Evolutionary conservation across 148 eudicot genomes (phyloP).

Genomic region (Diospyros kaki): DNA sequence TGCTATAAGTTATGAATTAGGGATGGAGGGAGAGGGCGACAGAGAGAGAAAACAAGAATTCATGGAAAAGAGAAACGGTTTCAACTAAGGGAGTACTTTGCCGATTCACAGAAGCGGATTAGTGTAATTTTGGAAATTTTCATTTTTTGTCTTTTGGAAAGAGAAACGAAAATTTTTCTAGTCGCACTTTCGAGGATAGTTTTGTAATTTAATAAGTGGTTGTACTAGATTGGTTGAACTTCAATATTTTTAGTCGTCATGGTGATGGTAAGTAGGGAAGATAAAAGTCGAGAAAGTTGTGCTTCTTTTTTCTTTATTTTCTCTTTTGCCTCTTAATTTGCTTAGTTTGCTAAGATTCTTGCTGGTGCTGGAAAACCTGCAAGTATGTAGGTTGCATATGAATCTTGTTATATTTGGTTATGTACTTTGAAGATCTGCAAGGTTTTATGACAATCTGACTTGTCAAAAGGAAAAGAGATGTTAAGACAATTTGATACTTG

Average conservation of each 20-base stretch:
- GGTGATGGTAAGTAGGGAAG: constrained; percentile 9
- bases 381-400: neutral
- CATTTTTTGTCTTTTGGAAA: neutral
- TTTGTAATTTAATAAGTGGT: constrained; percentile 15
- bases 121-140: neutral
- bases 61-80: neutral
- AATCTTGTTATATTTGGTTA: neutral
- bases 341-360: neutral
- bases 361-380: neutral
- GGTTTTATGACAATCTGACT: no score
- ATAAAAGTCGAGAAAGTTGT: constrained; percentile 14
- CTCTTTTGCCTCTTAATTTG: neutral
- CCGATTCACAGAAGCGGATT: neutral
- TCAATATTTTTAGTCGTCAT: constrained; percentile 15
- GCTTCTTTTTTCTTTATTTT: constrained; percentile 10
- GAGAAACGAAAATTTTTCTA: neutral
- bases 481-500: neutral
- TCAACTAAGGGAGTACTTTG: neutral
- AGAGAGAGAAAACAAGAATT: neutral
- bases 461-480: no score
- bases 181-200: constrained; percentile 16
- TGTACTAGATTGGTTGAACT: neutral
- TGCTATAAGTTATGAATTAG: neutral
- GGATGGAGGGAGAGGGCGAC: neutral
- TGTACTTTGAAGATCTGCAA: neutral